Conservation (phyloP, 441 rosid species). For the Oxalis stricta region DNA sequence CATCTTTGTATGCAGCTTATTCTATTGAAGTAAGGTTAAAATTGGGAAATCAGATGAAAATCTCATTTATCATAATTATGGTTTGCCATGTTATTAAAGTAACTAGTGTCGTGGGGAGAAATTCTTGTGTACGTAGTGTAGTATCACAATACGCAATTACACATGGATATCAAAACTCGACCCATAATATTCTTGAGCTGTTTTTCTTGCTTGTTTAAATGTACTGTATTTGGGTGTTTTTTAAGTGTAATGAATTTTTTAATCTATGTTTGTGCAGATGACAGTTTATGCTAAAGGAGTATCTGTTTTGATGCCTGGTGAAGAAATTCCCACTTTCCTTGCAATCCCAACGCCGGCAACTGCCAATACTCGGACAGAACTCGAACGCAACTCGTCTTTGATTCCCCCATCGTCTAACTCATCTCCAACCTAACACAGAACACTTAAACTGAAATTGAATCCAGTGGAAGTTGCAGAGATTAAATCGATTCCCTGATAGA, state of each 20-base stretch:
- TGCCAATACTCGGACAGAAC: too few species aligned
- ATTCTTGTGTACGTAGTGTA: too few species aligned
- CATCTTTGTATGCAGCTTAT: neutral
- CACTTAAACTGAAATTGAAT: too few species aligned
- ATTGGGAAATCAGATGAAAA: neutral
- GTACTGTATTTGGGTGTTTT: neutral
- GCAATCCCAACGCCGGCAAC: slow-evolving; percentile 56
- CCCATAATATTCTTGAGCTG: too few species aligned
- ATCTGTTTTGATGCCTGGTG: slow-evolving; percentile 96
- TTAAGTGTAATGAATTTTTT: neutral
- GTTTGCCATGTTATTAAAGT: slow-evolving; percentile 3
- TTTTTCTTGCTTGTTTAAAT: too few species aligned
- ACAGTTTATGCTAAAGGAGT: slow-evolving; percentile 64
- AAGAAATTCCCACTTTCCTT: slow-evolving; percentile 70
- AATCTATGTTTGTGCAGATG: slow-evolving; percentile 36
- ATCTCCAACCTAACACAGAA: slow-evolving; percentile 7
- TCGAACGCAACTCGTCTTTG: slow-evolving; percentile 7
- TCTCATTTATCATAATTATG: neutral
- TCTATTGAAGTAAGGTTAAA: slow-evolving; percentile 4
- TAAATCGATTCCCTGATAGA: neutral
- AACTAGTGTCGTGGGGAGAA: too few species aligned
- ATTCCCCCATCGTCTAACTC: slow-evolving; percentile 5
- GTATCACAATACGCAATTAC: too few species aligned
- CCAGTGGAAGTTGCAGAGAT: too few species aligned
- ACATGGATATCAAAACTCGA: too few species aligned